Evolutionary conservation across 495 filamentous ascomycete species (phyloP), one percentile per base, ranked within the genome.

Genomic region (Aspergillus saccharolyticus): DNA sequence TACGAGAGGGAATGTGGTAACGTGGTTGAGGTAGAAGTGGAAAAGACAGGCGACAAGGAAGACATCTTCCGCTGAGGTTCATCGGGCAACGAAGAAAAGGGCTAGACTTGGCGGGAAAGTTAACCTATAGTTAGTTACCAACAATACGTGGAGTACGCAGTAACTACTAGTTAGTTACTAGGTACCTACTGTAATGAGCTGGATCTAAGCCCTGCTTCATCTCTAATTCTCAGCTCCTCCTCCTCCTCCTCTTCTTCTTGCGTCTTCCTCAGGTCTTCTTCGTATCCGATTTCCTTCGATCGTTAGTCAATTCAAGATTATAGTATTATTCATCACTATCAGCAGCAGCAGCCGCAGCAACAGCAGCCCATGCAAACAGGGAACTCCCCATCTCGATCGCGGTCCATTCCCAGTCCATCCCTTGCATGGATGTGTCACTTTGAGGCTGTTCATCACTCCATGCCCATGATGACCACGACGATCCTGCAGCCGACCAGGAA

Each of bases 341-440:
- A n/a, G n/a, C n/a, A n/a, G n/a, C n/a, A n/a, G n/a, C n/a, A n/a
- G n/a, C n/a, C n/a, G n/a, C n/a, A n/a, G n/a, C n/a, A n/a, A n/a
- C n/a, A n/a, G n/a, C n/a, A n/a, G n/a, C n/a, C n/a, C n/a, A 39
- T 39, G 33, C 33, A 39, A 39, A 39, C 47, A 50, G 22, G 47
- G 47, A 50, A 50, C 28, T 9, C 22, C 24, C 21, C 47, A n/a
- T 28, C 47, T 28, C 22, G 22, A 17, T 28, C 47, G 15, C 28
- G 25, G 47, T 28, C 44, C 44, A 46, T 22, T 22, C 44, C 10
- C 1, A 3, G 17, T 14, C 18, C 47, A 50, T 61, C 62, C 62
- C 62, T 64, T 64, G 56, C 62, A 60, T 64, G 43, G 19, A 18
- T 50, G 62, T 60, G 62, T 60, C 53, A 58, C 58, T 45, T 52